Evolutionary conservation across 108 stramenopile species (phyloP).

Genomic region (Nannochloropsis salina): DNA sequence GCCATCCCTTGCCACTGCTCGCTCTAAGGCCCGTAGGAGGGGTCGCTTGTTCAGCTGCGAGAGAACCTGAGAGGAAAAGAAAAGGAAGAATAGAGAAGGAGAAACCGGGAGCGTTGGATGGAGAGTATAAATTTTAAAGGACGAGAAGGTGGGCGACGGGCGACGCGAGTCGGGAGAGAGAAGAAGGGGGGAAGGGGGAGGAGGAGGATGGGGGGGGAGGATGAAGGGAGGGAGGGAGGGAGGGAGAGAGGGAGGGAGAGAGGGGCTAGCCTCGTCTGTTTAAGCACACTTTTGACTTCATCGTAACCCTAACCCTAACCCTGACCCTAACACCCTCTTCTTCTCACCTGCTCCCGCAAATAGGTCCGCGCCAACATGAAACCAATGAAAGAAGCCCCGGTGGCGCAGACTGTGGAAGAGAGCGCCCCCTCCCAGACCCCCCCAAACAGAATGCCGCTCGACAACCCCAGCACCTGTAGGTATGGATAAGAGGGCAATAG

Average conservation of each 20-base stretch:
- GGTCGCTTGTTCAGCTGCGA: constrained; percentile 43
- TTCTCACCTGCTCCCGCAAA: constrained; percentile 56
- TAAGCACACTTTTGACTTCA: background rate
- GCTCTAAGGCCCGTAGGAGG: constrained; percentile 76
- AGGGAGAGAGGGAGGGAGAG: background rate
- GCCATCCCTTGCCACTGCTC: constrained; percentile 75
- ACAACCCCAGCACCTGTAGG: constrained; percentile 62
- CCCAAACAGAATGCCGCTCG: constrained; percentile 78
- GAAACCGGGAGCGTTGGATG: background rate
- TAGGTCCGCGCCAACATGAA: constrained; percentile 66
- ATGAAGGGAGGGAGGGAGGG: background rate
- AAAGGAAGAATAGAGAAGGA: background rate
- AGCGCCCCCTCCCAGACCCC: constrained; percentile 80
- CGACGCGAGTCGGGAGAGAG: background rate
- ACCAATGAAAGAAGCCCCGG: constrained; percentile 72
- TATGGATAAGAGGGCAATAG: constrained; percentile 26
- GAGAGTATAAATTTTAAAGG: background rate
- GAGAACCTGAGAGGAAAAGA: constrained; percentile 28
- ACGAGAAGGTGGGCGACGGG: background rate
- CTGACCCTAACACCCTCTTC: background rate
- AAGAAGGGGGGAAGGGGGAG: background rate
- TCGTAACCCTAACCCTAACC: background rate
- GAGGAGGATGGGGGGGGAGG: background rate
- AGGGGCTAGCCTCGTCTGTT: background rate
- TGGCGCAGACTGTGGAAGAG: constrained; percentile 66